Conservation (phyloP, 225 moss, liverwort and hornwort genomes). For the Marchantia paleacea region DNA sequence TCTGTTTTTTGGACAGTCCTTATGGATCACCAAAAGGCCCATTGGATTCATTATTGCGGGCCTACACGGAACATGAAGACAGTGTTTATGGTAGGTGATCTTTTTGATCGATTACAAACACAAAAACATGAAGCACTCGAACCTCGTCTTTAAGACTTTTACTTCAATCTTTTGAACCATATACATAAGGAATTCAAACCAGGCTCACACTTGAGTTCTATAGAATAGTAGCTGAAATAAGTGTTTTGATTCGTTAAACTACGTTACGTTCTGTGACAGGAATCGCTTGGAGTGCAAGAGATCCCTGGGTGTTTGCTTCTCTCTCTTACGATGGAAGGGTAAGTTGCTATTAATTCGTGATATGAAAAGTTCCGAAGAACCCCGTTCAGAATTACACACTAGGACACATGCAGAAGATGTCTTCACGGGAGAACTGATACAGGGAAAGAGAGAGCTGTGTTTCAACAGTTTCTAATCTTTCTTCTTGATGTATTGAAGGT, state of each 20-base stretch:
- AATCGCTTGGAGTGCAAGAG: constrained; percentile 77
- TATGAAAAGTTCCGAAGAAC: neutral
- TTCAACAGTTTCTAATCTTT: neutral
- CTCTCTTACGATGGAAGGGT: constrained; percentile 85
- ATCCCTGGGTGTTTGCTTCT: constrained; percentile 80
- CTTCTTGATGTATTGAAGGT: constrained; percentile 50
- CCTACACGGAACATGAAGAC: constrained; percentile 86
- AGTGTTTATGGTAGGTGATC: constrained; percentile 68
- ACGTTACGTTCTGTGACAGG: constrained; percentile 36
- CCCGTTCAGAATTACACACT: neutral
- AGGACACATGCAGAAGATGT: neutral
- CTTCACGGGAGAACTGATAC: neutral
- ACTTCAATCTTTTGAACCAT: neutral
- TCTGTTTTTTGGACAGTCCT: constrained; percentile 40
- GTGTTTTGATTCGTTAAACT: neutral
- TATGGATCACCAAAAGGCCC: constrained; percentile 56
- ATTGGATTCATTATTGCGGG: constrained; percentile 59
- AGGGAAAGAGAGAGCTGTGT: neutral
- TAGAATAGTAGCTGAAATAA: neutral
- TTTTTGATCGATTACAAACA: neutral
- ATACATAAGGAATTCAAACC: neutral
- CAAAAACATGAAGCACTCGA: too few relatives aligned
- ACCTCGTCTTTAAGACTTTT: neutral
- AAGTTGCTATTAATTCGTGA: constrained; percentile 21
- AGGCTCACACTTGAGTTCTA: neutral